Evolutionary conservation across 768 basidiomycete genomes (phyloP).

Genomic region (Suillus variegatus): DNA sequence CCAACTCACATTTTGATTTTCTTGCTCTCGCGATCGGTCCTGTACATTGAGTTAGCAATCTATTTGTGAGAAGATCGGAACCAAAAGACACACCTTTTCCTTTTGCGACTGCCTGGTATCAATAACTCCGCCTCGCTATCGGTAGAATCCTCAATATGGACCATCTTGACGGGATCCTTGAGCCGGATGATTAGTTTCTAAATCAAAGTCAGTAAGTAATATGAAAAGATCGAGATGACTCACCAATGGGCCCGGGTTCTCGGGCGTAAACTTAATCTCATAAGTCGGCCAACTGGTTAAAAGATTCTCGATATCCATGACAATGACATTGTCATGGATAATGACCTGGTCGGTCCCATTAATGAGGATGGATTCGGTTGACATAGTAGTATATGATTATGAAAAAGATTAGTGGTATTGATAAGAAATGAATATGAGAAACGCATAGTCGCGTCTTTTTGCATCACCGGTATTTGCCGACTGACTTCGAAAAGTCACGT

Average conservation of each 20-base stretch:
- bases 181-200: neutral
- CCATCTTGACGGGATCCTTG: neutral
- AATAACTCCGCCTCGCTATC: neutral
- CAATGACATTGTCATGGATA: no score
- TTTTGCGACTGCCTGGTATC: neutral
- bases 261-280: no score
- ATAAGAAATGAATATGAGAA: no score
- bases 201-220: neutral
- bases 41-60: neutral
- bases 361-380: no score
- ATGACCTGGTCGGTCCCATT: no score
- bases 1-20: neutral
- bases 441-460: no score
- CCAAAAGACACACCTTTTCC: neutral
- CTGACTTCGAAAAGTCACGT: no score
- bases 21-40: neutral
- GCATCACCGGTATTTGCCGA: no score
- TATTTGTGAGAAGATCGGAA: neutral
- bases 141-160: neutral
- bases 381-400: no score
- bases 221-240: neutral
- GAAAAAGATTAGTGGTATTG: no score
- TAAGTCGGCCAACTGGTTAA: neutral
- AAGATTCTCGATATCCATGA: no score
- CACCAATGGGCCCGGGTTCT: slow-evolving; percentile 16